Evolutionary conservation across 2,329 filamentous ascomycete genomes (phyloP), one percentile per base, ranked within the genome.

Genomic region (Colletotrichum nymphaeae): DNA sequence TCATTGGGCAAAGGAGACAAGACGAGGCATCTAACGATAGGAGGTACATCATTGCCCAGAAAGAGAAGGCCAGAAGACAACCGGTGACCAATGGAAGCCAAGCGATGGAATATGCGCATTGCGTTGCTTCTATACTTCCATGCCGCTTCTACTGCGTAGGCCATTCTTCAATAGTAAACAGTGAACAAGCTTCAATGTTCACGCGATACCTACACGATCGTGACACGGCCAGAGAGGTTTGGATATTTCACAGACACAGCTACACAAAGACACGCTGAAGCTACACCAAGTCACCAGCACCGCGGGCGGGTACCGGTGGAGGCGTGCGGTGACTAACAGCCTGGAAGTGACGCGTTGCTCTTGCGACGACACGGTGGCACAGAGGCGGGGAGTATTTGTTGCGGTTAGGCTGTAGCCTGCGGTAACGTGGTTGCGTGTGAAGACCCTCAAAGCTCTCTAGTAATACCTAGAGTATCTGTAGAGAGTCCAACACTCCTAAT

Each of bases 341-440:
- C 42, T 9, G 19, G 42, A 63, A 67, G 58, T 58, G 69, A 72
- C 69, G 69, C 69, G 69, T 72, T 69, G 69, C 69, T 72, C 69
- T 63, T 69, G 65, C 65, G 65, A 72, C 65, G 42, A 55, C 37
- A 49, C 37, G 52, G 58, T 63, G 65, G 49, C 58, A 63, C 57
- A 46, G 56, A 62, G 63, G 46, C 28, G 68, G 68, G 65, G 56
- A 62, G 66, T 22, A 16, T 55, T 63, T 24, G 59, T 49, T 63
- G 32, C 28, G 49, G 67, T 57, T 37, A n/a, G 66, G 35, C 60
- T 49, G 37, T 63, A 26, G 26, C 30, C 30, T 28, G 11, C 24
- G 30, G 30, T 32, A 30, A 14, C 8, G 28, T 30, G 16, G 55
- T 26, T 30, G 55, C 55, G 24, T n/a, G 16, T 28, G 2, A 35